Evolutionary conservation across 371 early-diverging fungal species (phyloP), one percentile per base, ranked within the genome.

Genomic region (Syncephalastrum sp.): DNA sequence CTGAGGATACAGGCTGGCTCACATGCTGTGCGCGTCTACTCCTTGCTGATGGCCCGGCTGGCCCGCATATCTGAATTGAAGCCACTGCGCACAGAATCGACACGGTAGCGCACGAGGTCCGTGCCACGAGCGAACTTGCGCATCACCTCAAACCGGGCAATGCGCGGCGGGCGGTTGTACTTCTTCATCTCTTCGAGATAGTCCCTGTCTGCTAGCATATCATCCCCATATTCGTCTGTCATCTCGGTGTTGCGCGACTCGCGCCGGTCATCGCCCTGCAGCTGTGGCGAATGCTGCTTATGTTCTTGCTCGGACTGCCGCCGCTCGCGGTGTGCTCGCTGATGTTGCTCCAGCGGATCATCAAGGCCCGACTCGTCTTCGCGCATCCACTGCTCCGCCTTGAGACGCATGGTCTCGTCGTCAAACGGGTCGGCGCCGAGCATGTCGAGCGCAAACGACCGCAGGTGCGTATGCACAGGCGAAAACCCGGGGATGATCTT

Each of bases 341-440:
- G 29, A 23, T 54, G 44, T 23, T 53, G 49, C 55, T 51, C 50
- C 38, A 33, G 38, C 38, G 38, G 38, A 7, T 50, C 23, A 14
- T 19, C 51, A 17, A 51, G 19, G 13, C 38, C 60, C n/a, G 38
- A 33, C 6, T 54, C 47, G 16, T 65, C 61, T 42, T 61, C 59
- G 23, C 58, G 45, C 10, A 65, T 53, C 63, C 63, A 61, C 33
- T 65, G 57, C 33, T 64, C 54, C 6, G 50, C 56, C 38, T 68
- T 65, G 12, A 27, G 42, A 15, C 44, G 25, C 15, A 52, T 42
- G n/a, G 63, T 50, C 13, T 68, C 61, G 12, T 68, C 65, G 38
- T 67, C 59, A 54, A 72, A 72, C 7, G 68, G 72, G 54, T 72
- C 65, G 3, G 68, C 72, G 19, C 72, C 72, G 25, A 72, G 25